These are phyloP conservation scores for Chrysosporium keratinophilum DNA, from an alignment of 2,329 filamentous ascomycete species.

Conservation along the genomic window DNA sequence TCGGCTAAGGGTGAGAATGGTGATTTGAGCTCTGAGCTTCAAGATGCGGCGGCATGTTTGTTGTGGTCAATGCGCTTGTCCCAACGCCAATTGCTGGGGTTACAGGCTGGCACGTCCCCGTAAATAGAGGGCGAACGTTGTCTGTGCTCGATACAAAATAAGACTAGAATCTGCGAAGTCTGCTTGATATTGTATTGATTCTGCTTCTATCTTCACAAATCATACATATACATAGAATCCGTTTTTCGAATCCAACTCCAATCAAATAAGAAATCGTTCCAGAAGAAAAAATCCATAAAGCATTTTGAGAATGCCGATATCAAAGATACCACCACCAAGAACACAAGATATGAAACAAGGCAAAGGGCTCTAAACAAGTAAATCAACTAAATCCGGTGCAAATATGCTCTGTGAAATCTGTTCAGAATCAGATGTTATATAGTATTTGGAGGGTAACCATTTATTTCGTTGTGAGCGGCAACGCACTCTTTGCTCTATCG, in stretches of 20 bases:
- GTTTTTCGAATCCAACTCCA: slow-evolving; percentile 5
- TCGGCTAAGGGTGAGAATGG: slow-evolving; percentile 1
- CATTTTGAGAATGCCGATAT: neutral
- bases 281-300: neutral
- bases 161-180: neutral
- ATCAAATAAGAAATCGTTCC: neutral
- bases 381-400: neutral
- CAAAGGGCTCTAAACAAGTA: neutral
- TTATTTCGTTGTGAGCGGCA: slow-evolving; percentile 41
- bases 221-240: neutral
- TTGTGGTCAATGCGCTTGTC: neutral
- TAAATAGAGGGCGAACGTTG: too few relatives aligned
- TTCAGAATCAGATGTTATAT: neutral
- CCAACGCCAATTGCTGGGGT: neutral
- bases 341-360: neutral
- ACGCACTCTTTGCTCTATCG: slow-evolving; percentile 47
- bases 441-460: neutral
- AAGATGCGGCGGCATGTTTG: neutral
- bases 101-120: neutral
- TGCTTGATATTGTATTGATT: neutral
- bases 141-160: neutral
- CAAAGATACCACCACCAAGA: neutral
- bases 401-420: neutral
- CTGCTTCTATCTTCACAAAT: neutral
- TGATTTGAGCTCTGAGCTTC: neutral